phyloP scores from a whole-genome alignment of 352 stramenopile species.

The Pythium utonaiense region DNA sequence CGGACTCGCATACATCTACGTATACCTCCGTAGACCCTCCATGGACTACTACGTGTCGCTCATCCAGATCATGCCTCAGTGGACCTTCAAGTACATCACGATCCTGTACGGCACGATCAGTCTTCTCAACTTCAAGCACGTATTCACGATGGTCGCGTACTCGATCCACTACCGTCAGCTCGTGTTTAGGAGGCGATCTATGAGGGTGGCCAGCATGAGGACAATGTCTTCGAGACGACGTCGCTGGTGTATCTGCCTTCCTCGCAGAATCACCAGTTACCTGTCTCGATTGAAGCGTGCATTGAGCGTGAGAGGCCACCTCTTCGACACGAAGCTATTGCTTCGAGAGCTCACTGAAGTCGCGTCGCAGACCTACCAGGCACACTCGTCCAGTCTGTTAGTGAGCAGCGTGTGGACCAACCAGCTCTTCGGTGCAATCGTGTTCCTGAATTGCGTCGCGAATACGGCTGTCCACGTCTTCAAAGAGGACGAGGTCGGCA shows the following conservation, averaged over 20 bases:
- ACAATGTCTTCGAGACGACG: not conserved
- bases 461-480: constrained; percentile 20
- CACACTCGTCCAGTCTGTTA: constrained; percentile 24
- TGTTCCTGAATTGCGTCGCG: constrained; percentile 28
- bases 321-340: constrained; percentile 26
- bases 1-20: constrained; percentile 19
- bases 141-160: constrained; percentile 11
- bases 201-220: not conserved
- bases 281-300: not conserved
- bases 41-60: constrained; percentile 23
- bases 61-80: constrained; percentile 21
- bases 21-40: constrained; percentile 3
- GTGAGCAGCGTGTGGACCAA: constrained; percentile 33
- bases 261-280: not conserved
- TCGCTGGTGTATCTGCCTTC: constrained; percentile 1
- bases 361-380: constrained; percentile 28
- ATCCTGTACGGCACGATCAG: constrained; percentile 18
- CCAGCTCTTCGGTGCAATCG: constrained; percentile 20
- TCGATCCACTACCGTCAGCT: constrained; percentile 10
- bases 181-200: constrained; percentile 2
- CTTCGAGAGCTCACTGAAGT: constrained; percentile 27
- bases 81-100: constrained; percentile 6
- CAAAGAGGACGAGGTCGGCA: constrained; percentile 18
- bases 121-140: constrained; percentile 15
- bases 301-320: constrained; percentile 20